Percentiles rank a stretch among this genome's conserved stretches.
Conservation (phyloP, 2,329 filamentous ascomycete genomes). For the Penicillium brevicompactum region DNA sequence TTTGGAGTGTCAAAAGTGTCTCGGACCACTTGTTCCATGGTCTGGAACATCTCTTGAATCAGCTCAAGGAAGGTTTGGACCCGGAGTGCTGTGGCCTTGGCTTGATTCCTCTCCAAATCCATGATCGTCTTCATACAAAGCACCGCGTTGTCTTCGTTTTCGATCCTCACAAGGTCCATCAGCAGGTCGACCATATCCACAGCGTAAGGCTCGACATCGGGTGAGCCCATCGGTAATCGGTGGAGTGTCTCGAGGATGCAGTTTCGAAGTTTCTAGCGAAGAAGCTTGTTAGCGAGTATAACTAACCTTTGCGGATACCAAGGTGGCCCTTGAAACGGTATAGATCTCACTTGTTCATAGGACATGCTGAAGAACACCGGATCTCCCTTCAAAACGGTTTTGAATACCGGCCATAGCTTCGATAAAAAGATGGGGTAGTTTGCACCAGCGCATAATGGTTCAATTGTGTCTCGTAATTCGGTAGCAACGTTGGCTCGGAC, state of each 20-base stretch:
- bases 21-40: conserved; percentile 90
- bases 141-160: conserved; percentile 99
- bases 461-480: conserved; percentile 86
- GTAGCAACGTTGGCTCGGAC: conserved; percentile 79
- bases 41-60: conserved; percentile 93
- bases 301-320: background rate
- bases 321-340: conserved; percentile 2
- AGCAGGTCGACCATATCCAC: conserved; percentile 86
- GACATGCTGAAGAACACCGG: conserved; percentile 91
- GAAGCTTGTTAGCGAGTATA: conserved; percentile 3
- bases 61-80: conserved; percentile 88
- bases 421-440: conserved; percentile 81
- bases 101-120: conserved; percentile 91
- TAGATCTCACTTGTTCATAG: conserved; percentile 72
- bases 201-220: conserved; percentile 86
- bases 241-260: conserved; percentile 94
- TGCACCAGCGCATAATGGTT: conserved; percentile 74
- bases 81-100: conserved; percentile 75
- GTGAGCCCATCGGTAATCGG: conserved; percentile 72
- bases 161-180: conserved; percentile 81
- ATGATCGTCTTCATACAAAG: conserved; percentile 97
- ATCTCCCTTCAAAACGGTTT: conserved; percentile 78
- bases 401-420: conserved; percentile 86
- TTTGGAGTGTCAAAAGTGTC: conserved; percentile 87
- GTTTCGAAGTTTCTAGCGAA: conserved; percentile 76